Evolutionary conservation across 176 grass and related monocot species (phyloP).

Genomic region (Bromus sterilis): DNA sequence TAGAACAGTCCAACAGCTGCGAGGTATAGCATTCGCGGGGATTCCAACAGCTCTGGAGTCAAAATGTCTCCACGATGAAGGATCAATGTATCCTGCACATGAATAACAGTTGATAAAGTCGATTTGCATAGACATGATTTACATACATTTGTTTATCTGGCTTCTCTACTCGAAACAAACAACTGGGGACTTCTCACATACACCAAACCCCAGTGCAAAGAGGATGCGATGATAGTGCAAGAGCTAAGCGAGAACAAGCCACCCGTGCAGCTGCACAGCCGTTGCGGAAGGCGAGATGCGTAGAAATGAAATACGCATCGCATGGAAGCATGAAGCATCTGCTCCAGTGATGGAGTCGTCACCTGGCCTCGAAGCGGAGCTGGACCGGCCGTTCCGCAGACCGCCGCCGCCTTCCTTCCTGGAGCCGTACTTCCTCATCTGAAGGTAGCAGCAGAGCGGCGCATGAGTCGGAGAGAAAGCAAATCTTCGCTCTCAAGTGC

Average conservation of each 20-base stretch:
- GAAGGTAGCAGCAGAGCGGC: neutral
- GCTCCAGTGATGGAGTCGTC: neutral
- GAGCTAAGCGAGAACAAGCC: neutral
- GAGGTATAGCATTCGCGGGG: conserved; percentile 28
- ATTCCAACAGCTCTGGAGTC: conserved; percentile 64
- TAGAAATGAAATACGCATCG: neutral
- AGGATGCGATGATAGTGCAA: neutral
- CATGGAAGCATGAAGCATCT: neutral
- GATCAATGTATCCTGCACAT: conserved; percentile 46
- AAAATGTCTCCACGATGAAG: conserved; percentile 51
- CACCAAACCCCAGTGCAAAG: neutral
- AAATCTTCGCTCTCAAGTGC: neutral
- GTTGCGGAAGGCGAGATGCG: neutral
- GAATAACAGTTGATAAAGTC: neutral
- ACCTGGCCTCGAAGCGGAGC: conserved; percentile 32
- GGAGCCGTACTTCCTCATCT: conserved; percentile 39
- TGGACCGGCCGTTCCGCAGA: neutral
- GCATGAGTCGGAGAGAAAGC: neutral
- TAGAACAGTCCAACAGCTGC: conserved; percentile 40
- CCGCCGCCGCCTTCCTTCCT: neutral
- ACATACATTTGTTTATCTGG: neutral
- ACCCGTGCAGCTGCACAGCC: neutral
- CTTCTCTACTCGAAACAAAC: neutral
- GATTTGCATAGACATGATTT: neutral
- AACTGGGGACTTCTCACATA: neutral